Base-by-base conservation (phyloP, 805 yeast genomes). In the Ogataea corticis region DNA sequence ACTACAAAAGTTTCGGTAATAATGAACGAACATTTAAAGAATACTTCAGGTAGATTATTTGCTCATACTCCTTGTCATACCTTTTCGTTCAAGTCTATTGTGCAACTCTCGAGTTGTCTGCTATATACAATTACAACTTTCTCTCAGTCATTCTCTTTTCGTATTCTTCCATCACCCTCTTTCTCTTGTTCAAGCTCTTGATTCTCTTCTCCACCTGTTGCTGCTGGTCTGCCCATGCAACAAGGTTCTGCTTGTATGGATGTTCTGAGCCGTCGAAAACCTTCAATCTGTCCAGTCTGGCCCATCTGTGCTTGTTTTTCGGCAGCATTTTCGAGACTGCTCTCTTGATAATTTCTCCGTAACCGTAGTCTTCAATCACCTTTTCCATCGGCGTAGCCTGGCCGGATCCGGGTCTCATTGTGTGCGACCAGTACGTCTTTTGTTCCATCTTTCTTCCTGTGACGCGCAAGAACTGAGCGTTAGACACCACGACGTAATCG, bases 291-390 rank as follows among this genome's bases (percentile, higher is more conserved):
- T 81, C 92, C 59, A 94, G 67, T 65, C 99, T 82, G 12, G 73
- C 69, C 58, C 83, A 78, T 66, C 98, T 80, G 52, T 85, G 77
- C 58, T 83, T 82, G 66, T 94, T 92, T 70, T 88, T 91, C 34
- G 99, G 99, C 45, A 94, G 75, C 99, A 94, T 94, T 45, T 95
- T 96, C 51, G 88, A 83, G 5, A 94, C 99, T 2, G 99, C 98
- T 57, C 85, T 80, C 57, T 69, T 79, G 57, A 94, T 71, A 11
- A 91, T 70, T 66, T 94, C 98, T n/a, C 88, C 83, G 56, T 82
- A 87, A 7, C 99, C 99, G 58, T 84, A 82, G 63, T 90, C 83
- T 38, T 72, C 79, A 32, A 81, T 79, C 66, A 91, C 69, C 50
- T 79, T 82, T 45, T 82, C 82, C 94, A 94, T 85, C 17, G 97